A percentile compares a stretch with the other conserved stretches of the same genome.
phyloP scores from a whole-genome alignment of 2,329 filamentous ascomycete genomes.

The Hymenoscyphus infarciens region DNA sequence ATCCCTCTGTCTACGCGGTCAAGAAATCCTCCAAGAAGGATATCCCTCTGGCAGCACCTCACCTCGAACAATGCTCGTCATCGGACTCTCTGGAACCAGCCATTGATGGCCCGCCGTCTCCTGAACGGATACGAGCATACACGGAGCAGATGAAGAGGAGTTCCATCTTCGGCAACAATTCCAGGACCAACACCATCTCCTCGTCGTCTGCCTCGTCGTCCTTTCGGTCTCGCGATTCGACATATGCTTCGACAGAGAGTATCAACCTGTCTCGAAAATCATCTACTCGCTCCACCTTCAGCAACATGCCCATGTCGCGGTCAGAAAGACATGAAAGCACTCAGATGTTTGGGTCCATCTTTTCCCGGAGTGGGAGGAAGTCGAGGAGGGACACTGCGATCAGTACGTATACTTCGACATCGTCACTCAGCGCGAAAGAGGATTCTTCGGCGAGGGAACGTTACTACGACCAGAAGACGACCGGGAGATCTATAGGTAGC shows the following conservation, averaged over 20 bases:
- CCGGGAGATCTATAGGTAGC: too few relatives aligned
- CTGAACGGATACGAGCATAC: slow-evolving; percentile 55
- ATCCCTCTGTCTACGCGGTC: slow-evolving; percentile 18
- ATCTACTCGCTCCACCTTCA: slow-evolving; percentile 52
- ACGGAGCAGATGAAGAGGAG: slow-evolving; percentile 56
- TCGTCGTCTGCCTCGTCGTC: slow-evolving; percentile 59
- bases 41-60: slow-evolving; percentile 13
- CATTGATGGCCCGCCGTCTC: slow-evolving; percentile 58
- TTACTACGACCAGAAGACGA: slow-evolving; percentile 18
- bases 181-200: slow-evolving; percentile 45
- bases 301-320: slow-evolving; percentile 46
- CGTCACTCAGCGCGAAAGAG: slow-evolving; percentile 1
- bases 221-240: slow-evolving; percentile 43
- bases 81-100: slow-evolving; percentile 53
- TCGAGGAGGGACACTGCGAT: slow-evolving; percentile 44
- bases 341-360: slow-evolving; percentile 56
- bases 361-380: slow-evolving; percentile 49
- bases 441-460: slow-evolving; percentile 24
- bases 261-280: slow-evolving; percentile 51
- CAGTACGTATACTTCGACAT: slow-evolving; percentile 15
- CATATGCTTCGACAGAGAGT: slow-evolving; percentile 26
- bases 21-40: slow-evolving; percentile 20
- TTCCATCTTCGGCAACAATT: slow-evolving; percentile 46
- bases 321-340: slow-evolving; percentile 55
- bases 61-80: slow-evolving; percentile 16